A percentile compares a stretch with the other conserved stretches of the same genome.
Conservation (phyloP, 2,329 filamentous ascomycete species). For the Phoma herbarum region DNA sequence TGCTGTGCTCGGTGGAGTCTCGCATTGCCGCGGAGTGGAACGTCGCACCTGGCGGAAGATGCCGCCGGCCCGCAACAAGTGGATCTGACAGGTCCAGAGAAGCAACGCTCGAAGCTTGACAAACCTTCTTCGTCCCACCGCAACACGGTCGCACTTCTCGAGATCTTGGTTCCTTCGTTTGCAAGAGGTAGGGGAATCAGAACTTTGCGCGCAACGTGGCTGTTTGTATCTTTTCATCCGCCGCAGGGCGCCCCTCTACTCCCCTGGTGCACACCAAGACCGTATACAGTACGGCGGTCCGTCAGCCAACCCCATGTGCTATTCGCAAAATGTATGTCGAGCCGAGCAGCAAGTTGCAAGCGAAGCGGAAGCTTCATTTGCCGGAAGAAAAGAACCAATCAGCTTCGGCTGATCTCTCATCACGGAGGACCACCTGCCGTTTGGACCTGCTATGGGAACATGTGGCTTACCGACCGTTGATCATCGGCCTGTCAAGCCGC, state of each 20-base stretch:
- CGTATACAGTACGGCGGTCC: slow-evolving; percentile 12
- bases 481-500: slow-evolving; percentile 4
- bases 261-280: slow-evolving; percentile 2
- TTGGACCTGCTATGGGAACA: slow-evolving; percentile 1
- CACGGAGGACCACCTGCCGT: not conserved
- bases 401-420: slow-evolving; percentile 4
- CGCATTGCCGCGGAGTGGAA: slow-evolving; percentile 19
- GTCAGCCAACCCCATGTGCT: not conserved
- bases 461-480: slow-evolving; percentile 5
- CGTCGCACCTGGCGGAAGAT: slow-evolving; percentile 11
- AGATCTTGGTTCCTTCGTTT: not conserved
- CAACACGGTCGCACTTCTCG: not conserved
- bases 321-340: slow-evolving; percentile 13
- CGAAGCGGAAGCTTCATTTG: slow-evolving; percentile 13
- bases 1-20: slow-evolving; percentile 1
- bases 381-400: slow-evolving; percentile 9
- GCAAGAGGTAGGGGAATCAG: not conserved
- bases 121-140: not conserved
- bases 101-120: slow-evolving; percentile 5
- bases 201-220: not conserved
- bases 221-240: slow-evolving; percentile 3
- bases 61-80: slow-evolving; percentile 19
- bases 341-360: slow-evolving; percentile 14
- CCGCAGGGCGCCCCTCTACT: not conserved
- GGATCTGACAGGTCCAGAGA: slow-evolving; percentile 1